These are phyloP conservation scores for Diplodia seriata DNA, from an alignment of 2,329 filamentous ascomycete species.

Conservation along the genomic window DNA sequence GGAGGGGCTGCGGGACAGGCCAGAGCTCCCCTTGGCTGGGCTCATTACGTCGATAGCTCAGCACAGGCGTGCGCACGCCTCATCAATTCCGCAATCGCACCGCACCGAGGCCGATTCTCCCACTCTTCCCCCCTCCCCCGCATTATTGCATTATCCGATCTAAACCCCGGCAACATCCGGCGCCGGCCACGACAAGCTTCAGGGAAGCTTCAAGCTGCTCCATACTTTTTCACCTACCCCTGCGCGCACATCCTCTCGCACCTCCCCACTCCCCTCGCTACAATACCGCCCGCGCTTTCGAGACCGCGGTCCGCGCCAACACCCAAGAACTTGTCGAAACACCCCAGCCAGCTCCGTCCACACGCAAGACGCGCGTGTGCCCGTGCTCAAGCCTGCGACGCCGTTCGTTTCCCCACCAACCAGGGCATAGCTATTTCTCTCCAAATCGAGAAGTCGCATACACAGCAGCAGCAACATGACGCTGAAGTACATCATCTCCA, in stretches of 20 bases:
- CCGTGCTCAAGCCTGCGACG: background rate
- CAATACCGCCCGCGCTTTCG: background rate
- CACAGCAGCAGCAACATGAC: conserved; percentile 38
- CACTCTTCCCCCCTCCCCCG: background rate
- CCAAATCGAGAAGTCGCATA: background rate
- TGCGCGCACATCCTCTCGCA: background rate
- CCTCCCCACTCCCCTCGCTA: background rate
- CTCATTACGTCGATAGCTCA: background rate
- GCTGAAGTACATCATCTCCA: conserved; percentile 54
- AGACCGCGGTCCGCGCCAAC: background rate
- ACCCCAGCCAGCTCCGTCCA: background rate
- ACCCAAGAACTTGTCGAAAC: background rate
- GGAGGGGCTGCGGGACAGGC: background rate
- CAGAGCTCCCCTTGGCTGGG: conserved; percentile 15
- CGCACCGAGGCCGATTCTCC: conserved; percentile 1
- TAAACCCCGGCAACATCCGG: background rate
- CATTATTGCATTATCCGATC: background rate
- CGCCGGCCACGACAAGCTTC: background rate
- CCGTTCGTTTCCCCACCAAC: background rate
- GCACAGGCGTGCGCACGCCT: conserved; percentile 1
- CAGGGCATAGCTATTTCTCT: no score
- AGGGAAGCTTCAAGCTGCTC: background rate
- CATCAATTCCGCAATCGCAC: conserved; percentile 3
- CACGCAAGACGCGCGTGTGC: background rate
- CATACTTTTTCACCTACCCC: background rate